Evolutionary conservation across 2,329 filamentous ascomycete genomes (phyloP), one percentile per base, ranked within the genome.

Genomic region (Talaromyces sp.): DNA sequence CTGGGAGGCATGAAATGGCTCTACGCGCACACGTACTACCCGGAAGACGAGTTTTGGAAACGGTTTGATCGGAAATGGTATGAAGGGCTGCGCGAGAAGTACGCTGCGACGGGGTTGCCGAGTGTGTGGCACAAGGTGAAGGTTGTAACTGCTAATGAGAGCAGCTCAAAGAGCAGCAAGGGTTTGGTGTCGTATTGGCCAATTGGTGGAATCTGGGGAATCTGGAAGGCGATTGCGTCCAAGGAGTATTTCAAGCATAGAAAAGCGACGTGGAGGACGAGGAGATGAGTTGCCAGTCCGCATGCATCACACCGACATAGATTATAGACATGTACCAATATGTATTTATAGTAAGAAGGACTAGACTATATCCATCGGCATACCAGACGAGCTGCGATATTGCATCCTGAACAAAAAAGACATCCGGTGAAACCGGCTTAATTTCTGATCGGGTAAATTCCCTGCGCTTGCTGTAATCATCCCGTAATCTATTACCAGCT

Each of bases 11-110:
- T 89, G 79, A 96, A 96, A 79, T 95, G 91, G 89, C 80, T 96
- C 12, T 96, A 96, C 75, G 91, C 91, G 2, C 89, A 93, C 70
- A 89, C 90, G 0, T 96, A 92, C 77, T 95, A 95, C 74, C 82
- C 84, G n/a, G 84, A 89, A 64, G 70, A 76, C 4, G 77, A 80
- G 62, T 80, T 80, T 66, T 80, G 78, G 78, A 60, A 66, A 5
- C 75, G 77, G 54, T 79, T 79, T 64, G 73, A 80, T 60, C 72
- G 71, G 44, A 64, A 69, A 1, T 68, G 68, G 67, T 79, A 80
- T 46, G 75, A 77, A 40, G 66, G 57, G 6, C 60, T 80, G 66
- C 69, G 78, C 7, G 66, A 67, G 33, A 79, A 76, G 61, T 79
- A 79, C 60, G 65, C 72, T 56, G 78, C 77, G 5, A 65, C 66